These are phyloP conservation scores for Sporothrix pseudoabietina DNA, from an alignment of 2,329 filamentous ascomycete genomes.

Conservation along the genomic window DNA sequence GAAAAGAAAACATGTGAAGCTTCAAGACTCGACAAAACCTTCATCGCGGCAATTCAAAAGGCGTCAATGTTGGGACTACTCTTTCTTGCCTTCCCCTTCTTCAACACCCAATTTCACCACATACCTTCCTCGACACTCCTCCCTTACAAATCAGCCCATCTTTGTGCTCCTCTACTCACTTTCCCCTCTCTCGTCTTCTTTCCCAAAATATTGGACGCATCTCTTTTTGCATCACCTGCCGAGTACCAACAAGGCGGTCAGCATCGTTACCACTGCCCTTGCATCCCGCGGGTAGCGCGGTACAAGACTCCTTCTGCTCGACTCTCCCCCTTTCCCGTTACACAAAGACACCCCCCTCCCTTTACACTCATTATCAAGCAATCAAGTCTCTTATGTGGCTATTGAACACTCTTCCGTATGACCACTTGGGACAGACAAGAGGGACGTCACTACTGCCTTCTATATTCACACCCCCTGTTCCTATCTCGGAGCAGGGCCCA, in stretches of 20 bases:
- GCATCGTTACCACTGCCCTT: slow-evolving; percentile 5
- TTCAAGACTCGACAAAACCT: background rate
- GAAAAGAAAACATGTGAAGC: background rate
- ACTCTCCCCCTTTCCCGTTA: background rate
- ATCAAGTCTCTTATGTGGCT: slow-evolving; percentile 1
- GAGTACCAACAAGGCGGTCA: background rate
- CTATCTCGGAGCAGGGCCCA: background rate
- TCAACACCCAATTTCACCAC: background rate
- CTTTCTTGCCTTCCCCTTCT: background rate
- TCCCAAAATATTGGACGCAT: background rate
- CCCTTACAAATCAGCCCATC: background rate
- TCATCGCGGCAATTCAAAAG: background rate
- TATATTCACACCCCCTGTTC: background rate
- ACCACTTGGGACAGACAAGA: background rate
- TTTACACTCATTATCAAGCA: background rate
- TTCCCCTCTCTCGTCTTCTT: background rate
- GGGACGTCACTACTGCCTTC: background rate
- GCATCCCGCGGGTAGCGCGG: slow-evolving; percentile 14
- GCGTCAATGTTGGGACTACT: background rate
- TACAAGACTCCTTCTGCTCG: background rate
- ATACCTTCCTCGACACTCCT: background rate
- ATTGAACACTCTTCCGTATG: background rate
- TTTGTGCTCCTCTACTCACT: background rate
- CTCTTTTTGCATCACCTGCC: background rate
- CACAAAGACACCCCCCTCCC: background rate